Evolutionary conservation across 805 yeast species (phyloP), one percentile per base, ranked within the genome.

Genomic region (Cyberlindnera suaveolens): DNA sequence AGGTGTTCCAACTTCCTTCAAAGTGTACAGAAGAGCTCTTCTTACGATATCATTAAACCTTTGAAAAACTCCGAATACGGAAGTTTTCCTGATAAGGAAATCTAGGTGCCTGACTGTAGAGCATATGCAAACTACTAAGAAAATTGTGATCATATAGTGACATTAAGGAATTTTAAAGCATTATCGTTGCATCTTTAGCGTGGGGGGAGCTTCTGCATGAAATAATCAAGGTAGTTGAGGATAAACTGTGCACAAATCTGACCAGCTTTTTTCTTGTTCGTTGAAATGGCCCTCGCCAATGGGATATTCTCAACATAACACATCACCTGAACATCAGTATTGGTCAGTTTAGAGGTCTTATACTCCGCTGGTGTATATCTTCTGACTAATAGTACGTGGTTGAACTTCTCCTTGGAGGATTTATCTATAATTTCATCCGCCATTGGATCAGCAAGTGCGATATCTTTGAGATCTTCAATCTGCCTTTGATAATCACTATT

Each of bases 231-330:
- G 15, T 46, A 50, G 10, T 43, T 47, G 19, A 48, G 20, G 14
- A 52, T 46, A 14, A 41, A 39, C 34, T 49, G 48, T 2, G 57
- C 57, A 40, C 48, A 47, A 35, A 44, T 44, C 30, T 51, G 55
- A 3, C 55, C 55, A 5, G 57, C 57, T n/a, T 40, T 49, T 34
- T 53, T 53, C 40, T 53, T 53, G 23, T 49, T 53, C 1, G 52
- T 48, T 4, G 48, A 40, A 17, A 45, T 43, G 3, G 53, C 51
- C 23, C 46, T 42, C 2, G 50, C 49, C 27, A 51, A 34, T 15
- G 51, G 48, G 4, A 38, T 30, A 16, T 41, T 41, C 11, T 40
- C 42, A 13, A 53, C 29, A 20, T 11, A 42, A 31, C 55, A 51
- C 7, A 45, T 37, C 5, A 53, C 55, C 31, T 51, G 50, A 15